Evolutionary conservation across 2,329 filamentous ascomycete species (phyloP).

Genomic region (Fusarium sp.): DNA sequence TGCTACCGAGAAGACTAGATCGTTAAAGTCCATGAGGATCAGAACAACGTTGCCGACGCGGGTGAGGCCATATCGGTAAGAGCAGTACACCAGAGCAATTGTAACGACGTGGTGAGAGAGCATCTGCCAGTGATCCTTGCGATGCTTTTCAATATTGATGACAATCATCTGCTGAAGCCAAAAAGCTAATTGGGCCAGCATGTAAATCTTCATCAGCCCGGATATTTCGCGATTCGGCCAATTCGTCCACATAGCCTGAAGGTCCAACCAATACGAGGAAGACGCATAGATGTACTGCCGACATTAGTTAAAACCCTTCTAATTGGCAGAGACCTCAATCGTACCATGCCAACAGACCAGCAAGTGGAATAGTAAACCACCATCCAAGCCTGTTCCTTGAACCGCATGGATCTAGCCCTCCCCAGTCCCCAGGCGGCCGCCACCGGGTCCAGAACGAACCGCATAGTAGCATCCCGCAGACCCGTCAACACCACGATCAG

Average conservation of each 20-base stretch:
- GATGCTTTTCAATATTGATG: slow-evolving; percentile 90
- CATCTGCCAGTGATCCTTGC: slow-evolving; percentile 98
- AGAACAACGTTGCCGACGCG: slow-evolving; percentile 89
- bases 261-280: slow-evolving; percentile 81
- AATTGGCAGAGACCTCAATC: slow-evolving; percentile 43
- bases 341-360: slow-evolving; percentile 85
- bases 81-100: slow-evolving; percentile 78
- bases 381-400: slow-evolving; percentile 95
- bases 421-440: slow-evolving; percentile 77
- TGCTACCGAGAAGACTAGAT: slow-evolving; percentile 72
- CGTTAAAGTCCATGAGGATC: slow-evolving; percentile 92
- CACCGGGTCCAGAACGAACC: slow-evolving; percentile 83
- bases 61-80: slow-evolving; percentile 87
- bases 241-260: slow-evolving; percentile 81
- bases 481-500: slow-evolving; percentile 88
- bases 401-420: slow-evolving; percentile 80
- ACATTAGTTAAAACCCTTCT: not conserved
- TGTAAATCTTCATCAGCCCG: slow-evolving; percentile 84
- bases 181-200: slow-evolving; percentile 88
- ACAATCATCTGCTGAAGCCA: slow-evolving; percentile 95
- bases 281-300: slow-evolving; percentile 79
- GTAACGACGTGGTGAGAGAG: slow-evolving; percentile 93
- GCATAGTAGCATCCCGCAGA: slow-evolving; percentile 84
- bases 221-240: slow-evolving; percentile 83
- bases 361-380: slow-evolving; percentile 83